These are phyloP conservation scores for Candida odintsovae DNA, from an alignment of 805 yeast species.

Conservation along the genomic window DNA sequence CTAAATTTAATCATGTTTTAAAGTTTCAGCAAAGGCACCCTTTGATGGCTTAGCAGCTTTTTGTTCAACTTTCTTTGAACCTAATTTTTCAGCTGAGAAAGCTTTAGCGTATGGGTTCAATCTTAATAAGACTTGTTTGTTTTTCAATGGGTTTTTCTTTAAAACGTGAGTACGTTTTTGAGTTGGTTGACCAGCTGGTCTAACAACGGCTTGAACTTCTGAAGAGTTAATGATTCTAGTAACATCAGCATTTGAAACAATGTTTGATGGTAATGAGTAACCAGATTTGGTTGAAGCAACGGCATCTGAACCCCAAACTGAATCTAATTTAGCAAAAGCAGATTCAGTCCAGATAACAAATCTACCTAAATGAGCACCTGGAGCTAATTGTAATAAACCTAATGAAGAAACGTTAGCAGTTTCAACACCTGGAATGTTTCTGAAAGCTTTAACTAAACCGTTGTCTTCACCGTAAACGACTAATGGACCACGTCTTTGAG, in stretches of 20 bases:
- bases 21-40: constrained; percentile 62
- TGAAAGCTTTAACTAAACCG: constrained; percentile 96
- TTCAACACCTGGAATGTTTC: constrained; percentile 99
- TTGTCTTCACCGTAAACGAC: constrained; percentile 97
- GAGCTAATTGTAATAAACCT: constrained; percentile 97
- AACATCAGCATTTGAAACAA: constrained; percentile 92
- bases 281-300: constrained; percentile 79
- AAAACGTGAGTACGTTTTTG: constrained; percentile 92
- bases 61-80: constrained; percentile 71
- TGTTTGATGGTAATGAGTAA: constrained; percentile 91
- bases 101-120: constrained; percentile 99
- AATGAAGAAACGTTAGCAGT: constrained; percentile 86
- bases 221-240: constrained; percentile 97
- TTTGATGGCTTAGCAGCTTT: constrained; percentile 60
- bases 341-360: constrained; percentile 99
- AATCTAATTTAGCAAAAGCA: constrained; percentile 95
- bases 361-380: constrained; percentile 99
- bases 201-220: constrained; percentile 95
- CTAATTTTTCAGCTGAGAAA: constrained; percentile 85
- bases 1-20: constrained; percentile 50
- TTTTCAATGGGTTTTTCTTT: constrained; percentile 99
- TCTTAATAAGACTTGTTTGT: constrained; percentile 97
- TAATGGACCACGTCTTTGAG: constrained; percentile 99
- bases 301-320: constrained; percentile 93
- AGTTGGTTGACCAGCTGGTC: constrained; percentile 92